Base-by-base conservation (phyloP, 371 early-diverging fungal species). In the Catenaria anguillulae region DNA sequence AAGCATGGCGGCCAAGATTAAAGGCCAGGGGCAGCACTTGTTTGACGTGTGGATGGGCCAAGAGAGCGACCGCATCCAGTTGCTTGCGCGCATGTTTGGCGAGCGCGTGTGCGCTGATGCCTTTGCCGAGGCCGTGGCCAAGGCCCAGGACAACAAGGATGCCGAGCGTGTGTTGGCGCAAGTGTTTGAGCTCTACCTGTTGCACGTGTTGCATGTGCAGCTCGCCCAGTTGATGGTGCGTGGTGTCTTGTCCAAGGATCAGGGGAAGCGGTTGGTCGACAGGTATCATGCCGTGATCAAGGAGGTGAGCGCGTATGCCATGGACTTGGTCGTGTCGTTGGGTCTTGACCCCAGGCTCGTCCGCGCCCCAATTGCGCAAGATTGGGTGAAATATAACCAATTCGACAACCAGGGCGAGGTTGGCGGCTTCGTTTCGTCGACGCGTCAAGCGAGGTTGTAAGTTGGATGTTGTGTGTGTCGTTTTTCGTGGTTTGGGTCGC, bases 11-110 rank as follows among this genome's bases (percentile, higher is more conserved):
- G 60, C 62, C 48, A 79, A 79, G 68, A 69, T 75, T 42, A 42
- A 42, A 17, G 13, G 10, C 56, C 50, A 64, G 13, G 80, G 78
- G 58, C 65, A 70, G 60, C 50, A 61, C 10, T 46, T 84, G 66
- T 85, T 80, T 64, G 80, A 85, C 37, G 78, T 82, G 43, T 87
- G 87, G 87, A 84, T 86, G 85, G 65, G 70, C 50, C 73, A 82
- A 64, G 82, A 84, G 67, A 76, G 78, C 29, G 85, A 85, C 58
- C 64, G 70, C 2, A 80, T 87, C 62, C 86, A 87, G 69, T 75
- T 72, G 10, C 63, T 77, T 4, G 75, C 83, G 31, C 70, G 74
- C 55, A 75, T 84, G 23, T 78, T 75, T 61, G 87, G 86, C 60
- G 85, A 85, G 66, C 72, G 83, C 36, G 73, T 85, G 42, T 72